Evolutionary conservation across 1,139 yeast species (phyloP), one percentile per base, ranked within the genome.

Genomic region (Scheffersomyces illinoinensis): DNA sequence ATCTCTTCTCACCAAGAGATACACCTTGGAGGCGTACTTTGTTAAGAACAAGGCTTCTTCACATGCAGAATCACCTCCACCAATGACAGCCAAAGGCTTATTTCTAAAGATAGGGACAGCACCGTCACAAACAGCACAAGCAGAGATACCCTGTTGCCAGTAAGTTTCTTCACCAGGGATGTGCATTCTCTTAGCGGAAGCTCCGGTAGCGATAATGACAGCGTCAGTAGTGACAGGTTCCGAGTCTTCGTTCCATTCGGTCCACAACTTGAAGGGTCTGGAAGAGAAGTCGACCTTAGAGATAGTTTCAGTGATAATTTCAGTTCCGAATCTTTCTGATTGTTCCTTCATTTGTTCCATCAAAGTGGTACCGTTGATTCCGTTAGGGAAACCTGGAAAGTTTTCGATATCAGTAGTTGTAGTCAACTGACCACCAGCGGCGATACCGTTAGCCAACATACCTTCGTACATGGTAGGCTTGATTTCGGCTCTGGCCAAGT

Each of bases 91-190:
- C 71, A 95, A 85, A 52, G 99, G 98, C 78, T 93, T 91, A 83
- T 95, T 91, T 84, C 98, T 90, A 83, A 95, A 95, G 71, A 95
- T 93, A 69, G 99, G 99, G 53, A 95, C 97, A 48, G 99, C 99
- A 76, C 99, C 99, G 74, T 95, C 99, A 81, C 99, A 95, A 62
- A 95, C 99, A 55, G 99, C 99, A 84, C 99, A 95, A 21, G 99
- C 99, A 65, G 97, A 91, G 68, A 95, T 95, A 75, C 99, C 99
- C 75, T 90, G 91, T 83, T 95, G 99, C 99, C 99, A 95, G 86
- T 95, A 95, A 53, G 86, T 85, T 64, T 95, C 98, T 81, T 95
- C 99, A 68, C 99, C 99, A 61, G 98, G 97, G 62, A 95, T 81
- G 73, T 86, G 80, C 81, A 95, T 85, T 82, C 99, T 91, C 84